Evolutionary conservation across 2,329 filamentous ascomycete genomes (phyloP).

Genomic region (Gaeumannomyces tritici): DNA sequence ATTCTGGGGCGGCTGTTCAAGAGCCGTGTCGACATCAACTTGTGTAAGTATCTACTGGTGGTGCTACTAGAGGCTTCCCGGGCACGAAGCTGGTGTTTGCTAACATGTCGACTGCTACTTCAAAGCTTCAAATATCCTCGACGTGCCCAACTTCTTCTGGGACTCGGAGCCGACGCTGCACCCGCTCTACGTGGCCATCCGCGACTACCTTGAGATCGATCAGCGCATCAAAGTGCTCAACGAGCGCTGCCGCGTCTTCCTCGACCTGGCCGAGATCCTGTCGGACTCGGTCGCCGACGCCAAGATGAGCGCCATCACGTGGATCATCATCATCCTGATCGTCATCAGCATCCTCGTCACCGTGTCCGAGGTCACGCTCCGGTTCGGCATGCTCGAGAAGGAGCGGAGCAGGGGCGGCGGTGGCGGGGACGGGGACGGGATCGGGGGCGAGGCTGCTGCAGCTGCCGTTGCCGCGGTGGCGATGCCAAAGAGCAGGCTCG

Average conservation of each 20-base stretch:
- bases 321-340: conserved; percentile 96
- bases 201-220: conserved; percentile 96
- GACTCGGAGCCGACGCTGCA: conserved; percentile 91
- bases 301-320: conserved; percentile 93
- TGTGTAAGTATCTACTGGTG: conserved; percentile 56
- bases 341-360: conserved; percentile 85
- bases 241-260: conserved; percentile 90
- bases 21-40: conserved; percentile 90
- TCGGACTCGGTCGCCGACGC: conserved; percentile 86
- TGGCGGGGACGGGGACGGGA: neutral
- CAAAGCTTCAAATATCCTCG: conserved; percentile 84
- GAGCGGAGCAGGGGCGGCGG: conserved; percentile 21
- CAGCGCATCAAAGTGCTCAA: conserved; percentile 94
- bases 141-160: conserved; percentile 98
- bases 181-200: conserved; percentile 86
- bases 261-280: conserved; percentile 91
- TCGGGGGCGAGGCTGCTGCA: neutral
- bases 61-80: neutral
- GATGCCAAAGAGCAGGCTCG: neutral
- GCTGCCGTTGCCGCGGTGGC: too few species aligned
- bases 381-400: conserved; percentile 64
- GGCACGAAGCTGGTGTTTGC: neutral
- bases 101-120: conserved; percentile 5
- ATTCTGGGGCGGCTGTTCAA: conserved; percentile 88
- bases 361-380: conserved; percentile 75